Evolutionary conservation across 2,329 filamentous ascomycete genomes (phyloP).

Genomic region (Dothistroma septosporum): DNA sequence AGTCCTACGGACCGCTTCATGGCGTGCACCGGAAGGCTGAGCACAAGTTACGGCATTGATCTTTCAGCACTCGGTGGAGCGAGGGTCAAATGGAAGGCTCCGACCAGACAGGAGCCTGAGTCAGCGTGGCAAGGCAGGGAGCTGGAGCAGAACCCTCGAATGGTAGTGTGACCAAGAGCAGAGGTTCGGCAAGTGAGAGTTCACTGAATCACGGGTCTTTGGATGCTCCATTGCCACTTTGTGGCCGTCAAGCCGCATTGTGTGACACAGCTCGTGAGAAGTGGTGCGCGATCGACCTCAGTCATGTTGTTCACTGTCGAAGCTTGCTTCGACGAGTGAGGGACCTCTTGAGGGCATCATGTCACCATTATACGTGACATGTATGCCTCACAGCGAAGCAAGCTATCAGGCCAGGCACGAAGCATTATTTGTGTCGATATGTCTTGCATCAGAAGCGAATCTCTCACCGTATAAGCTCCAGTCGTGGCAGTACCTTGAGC

Average conservation of each 20-base stretch:
- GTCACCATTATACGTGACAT: too few species aligned
- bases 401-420: background rate
- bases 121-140: background rate
- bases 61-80: background rate
- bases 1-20: slow-evolving; percentile 1
- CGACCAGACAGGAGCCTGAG: background rate
- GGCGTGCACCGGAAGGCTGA: slow-evolving; percentile 1
- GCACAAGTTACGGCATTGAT: background rate
- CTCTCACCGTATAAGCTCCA: too few species aligned
- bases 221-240: too few species aligned
- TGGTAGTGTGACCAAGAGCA: too few species aligned
- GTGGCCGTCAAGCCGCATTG: too few species aligned
- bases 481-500: background rate
- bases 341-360: background rate
- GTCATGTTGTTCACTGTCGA: background rate
- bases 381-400: too few species aligned
- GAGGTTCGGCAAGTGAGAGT: too few species aligned
- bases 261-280: too few species aligned
- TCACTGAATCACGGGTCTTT: too few species aligned
- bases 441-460: too few species aligned
- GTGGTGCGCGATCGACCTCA: too few species aligned
- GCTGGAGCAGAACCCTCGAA: background rate
- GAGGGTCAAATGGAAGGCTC: background rate
- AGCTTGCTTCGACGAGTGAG: background rate
- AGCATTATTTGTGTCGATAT: background rate